Conservation (phyloP, 805 yeast genomes). For the Candida ovalis region DNA sequence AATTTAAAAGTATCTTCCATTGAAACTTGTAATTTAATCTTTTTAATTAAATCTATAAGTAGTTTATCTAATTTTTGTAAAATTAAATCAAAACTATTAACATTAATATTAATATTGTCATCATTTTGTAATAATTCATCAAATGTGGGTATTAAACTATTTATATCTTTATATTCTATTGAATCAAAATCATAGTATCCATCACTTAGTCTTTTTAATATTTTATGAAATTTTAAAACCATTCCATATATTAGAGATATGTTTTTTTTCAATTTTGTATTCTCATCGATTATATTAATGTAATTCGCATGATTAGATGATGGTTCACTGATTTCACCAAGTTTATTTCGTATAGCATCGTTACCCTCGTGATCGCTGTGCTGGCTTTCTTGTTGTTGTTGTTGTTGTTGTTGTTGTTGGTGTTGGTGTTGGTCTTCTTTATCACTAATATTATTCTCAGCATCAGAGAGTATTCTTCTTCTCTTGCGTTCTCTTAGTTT, state of each 20-base stretch:
- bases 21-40: conserved; percentile 13
- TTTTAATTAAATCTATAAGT: conserved; percentile 17
- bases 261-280: conserved; percentile 12
- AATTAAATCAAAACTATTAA: too few relatives aligned
- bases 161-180: not conserved
- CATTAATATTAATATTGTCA: conserved; percentile 7
- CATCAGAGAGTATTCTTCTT: conserved; percentile 1
- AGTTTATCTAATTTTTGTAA: conserved; percentile 14
- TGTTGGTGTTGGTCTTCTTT: too few relatives aligned
- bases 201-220: conserved; percentile 6
- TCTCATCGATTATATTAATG: conserved; percentile 12
- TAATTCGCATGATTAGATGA: not conserved
- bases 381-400: too few relatives aligned
- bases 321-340: too few relatives aligned
- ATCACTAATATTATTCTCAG: too few relatives aligned
- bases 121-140: conserved; percentile 17
- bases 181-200: not conserved
- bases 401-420: too few relatives aligned
- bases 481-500: conserved; percentile 6
- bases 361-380: not conserved
- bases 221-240: conserved; percentile 8
- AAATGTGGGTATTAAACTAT: conserved; percentile 15
- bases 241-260: conserved; percentile 10
- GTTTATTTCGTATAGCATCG: not conserved
- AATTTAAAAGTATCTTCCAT: conserved; percentile 27